A percentile compares a stretch with the other conserved stretches of the same genome.
Conservation (phyloP, 1,139 yeast genomes). For the Kodamaea plutei region DNA sequence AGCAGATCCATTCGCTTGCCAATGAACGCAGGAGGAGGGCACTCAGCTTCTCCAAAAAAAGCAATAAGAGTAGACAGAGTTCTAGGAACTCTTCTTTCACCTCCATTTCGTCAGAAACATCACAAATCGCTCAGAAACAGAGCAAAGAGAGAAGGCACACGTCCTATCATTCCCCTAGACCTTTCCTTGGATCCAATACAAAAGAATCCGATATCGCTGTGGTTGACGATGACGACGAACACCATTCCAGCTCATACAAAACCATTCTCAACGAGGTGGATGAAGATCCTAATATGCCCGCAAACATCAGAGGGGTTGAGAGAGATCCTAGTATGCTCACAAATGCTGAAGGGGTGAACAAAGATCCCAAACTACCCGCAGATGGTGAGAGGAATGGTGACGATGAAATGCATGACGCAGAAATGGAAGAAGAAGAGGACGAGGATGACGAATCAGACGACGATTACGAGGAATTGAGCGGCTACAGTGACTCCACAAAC, state of each 20-base stretch:
- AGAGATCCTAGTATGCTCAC: slow-evolving; percentile 4
- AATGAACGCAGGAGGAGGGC: slow-evolving; percentile 33
- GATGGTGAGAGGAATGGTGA: slow-evolving; percentile 9
- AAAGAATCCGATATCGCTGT: slow-evolving; percentile 14
- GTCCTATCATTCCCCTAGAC: slow-evolving; percentile 27
- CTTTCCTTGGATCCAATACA: slow-evolving; percentile 15
- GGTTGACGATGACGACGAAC: slow-evolving; percentile 17
- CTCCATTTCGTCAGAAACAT: slow-evolving; percentile 4
- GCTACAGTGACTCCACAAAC: slow-evolving; percentile 24
- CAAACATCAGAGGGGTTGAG: slow-evolving; percentile 11
- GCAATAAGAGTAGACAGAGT: slow-evolving; percentile 2
- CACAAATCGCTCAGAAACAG: too few species aligned
- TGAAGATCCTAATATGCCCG: slow-evolving; percentile 2
- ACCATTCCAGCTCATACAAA: too few species aligned
- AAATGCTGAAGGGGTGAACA: slow-evolving; percentile 11
- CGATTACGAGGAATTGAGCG: slow-evolving; percentile 8
- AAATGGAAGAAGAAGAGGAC: slow-evolving; percentile 10
- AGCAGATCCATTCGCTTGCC: slow-evolving; percentile 49
- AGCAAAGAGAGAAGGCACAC: slow-evolving; percentile 29
- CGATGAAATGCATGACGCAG: slow-evolving; percentile 14
- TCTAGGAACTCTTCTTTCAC: slow-evolving; percentile 5
- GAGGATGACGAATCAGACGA: slow-evolving; percentile 9
- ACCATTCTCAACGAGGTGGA: slow-evolving; percentile 13
- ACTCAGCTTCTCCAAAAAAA: slow-evolving; percentile 16
- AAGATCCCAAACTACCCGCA: slow-evolving; percentile 4